Base-by-base conservation (phyloP, 2,329 filamentous ascomycete species). In the Alternaria sp. region DNA sequence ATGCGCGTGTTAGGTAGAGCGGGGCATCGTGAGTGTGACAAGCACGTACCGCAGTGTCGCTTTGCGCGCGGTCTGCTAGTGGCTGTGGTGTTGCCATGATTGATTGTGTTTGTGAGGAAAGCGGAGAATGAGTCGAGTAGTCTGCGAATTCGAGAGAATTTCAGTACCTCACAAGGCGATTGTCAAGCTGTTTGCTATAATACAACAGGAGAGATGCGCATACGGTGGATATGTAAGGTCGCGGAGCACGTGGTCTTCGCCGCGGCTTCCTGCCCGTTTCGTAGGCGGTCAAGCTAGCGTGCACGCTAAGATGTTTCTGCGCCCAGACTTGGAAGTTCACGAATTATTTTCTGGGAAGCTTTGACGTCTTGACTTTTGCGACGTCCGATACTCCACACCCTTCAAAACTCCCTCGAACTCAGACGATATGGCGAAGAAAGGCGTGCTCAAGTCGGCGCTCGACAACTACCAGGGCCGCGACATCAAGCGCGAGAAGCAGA, bases 401-500 rank as follows among this genome's bases (percentile, higher is more conserved):
- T 41, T 25, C 9, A 14, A 5, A 55, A 18, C 21, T 1, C 18
- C 18, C 5, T 6, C 11, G 7, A 55, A 33, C 4, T 53, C 18
- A 53, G 15, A 26, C 65, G 55, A 49, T 69, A 85, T 86, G 76
- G 76, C 71, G 50, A 77, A 41, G 37, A 41, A 76, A 60, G 85
- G 84, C 67, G 89, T 88, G 75, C 80, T 90, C 50, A 84, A 88
- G 63, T 79, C 83, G 47, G 87, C 87, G 50, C 84, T 90, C 21
- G 86, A 89, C 69, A 82, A 84, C 57, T 81, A 87, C 62, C 85
- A 87, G 75, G 87, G 87, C 28, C 82, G 86, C 51, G 90, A 96
- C 71, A 90, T 92, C 66, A 90, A 91, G 67, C 86, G 93, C 57
- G 92, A 95, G 79, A 89, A 92, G 79, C 91, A 67, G 65, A 63